Evolutionary conservation across 768 basidiomycete species (phyloP), one percentile per base, ranked within the genome.

Genomic region (Kwoniella heveanensis): DNA sequence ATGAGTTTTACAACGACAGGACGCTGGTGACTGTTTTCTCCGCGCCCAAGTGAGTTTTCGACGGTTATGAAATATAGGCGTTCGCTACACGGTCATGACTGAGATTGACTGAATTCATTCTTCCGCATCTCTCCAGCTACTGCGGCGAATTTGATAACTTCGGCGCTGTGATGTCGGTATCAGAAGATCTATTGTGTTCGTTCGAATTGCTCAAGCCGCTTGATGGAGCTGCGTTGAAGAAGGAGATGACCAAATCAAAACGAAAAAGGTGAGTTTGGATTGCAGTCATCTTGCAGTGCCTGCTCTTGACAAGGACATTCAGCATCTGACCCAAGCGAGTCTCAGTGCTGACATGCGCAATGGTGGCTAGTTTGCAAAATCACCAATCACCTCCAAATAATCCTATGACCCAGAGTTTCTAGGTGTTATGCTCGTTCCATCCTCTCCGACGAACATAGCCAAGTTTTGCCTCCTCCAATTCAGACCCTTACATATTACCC

Each of bases 1-100:
- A 98, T 77, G 96, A 99, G 83, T 99, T 99, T 78, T 99, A 96
- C 91, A 97, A 98, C 73, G 96, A 99, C 75, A 86, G 96, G 70
- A 97, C 96, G 52, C 82, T 99, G 70, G 96, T 99, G 57, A 99
- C 96, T 0, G 93, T 99, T 59, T 99, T 99, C 82, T 95, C 92
- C 72, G 96, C 96, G 52, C 96, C 96, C 22, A 96, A 96, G 93
- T 95, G 71, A 81, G 90, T 84, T n/a, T n/a, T n/a, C n/a, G n/a
- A n/a, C n/a, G n/a, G n/a, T n/a, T n/a, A n/a, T n/a, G n/a, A n/a
- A n/a, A n/a, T n/a, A n/a, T n/a, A n/a, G n/a, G n/a, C n/a, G n/a
- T n/a, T n/a, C n/a, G n/a, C n/a, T n/a, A n/a, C n/a, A n/a, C n/a
- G n/a, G n/a, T n/a, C n/a, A 4, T 57, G 26, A 7, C 13, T 13